Conservation (phyloP, 2,329 filamentous ascomycete species). For the Colletotrichum tanaceti region DNA sequence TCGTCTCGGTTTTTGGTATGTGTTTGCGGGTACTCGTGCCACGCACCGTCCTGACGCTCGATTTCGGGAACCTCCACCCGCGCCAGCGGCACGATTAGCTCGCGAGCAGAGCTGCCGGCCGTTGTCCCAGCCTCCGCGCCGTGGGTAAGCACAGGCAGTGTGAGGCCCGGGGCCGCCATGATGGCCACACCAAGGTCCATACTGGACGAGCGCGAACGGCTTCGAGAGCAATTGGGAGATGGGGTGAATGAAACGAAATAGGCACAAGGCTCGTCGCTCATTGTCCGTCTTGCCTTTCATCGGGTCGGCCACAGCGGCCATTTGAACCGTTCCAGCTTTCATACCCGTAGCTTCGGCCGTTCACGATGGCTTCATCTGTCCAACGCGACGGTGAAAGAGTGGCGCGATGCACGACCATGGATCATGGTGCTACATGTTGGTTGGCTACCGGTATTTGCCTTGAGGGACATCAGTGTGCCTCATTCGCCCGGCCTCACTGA, state of each 20-base stretch:
- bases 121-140: no score
- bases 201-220: neutral
- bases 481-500: neutral
- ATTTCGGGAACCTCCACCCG: no score
- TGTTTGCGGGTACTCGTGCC: no score
- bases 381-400: constrained; percentile 21
- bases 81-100: no score
- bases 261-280: neutral
- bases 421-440: neutral
- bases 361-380: neutral
- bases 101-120: no score
- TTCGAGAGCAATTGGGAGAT: constrained; percentile 1
- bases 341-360: neutral
- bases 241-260: no score
- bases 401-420: neutral
- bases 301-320: neutral
- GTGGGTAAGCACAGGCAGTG: constrained; percentile 42
- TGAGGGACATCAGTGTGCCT: constrained; percentile 12
- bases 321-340: constrained; percentile 14
- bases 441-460: constrained; percentile 12
- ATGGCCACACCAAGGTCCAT: constrained; percentile 32
- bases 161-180: constrained; percentile 31
- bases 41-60: no score
- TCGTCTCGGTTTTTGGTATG: constrained; percentile 71
- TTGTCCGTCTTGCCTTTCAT: neutral